phyloP scores from a whole-genome alignment of 306 rosid species.

The Cucumis melo region DNA sequence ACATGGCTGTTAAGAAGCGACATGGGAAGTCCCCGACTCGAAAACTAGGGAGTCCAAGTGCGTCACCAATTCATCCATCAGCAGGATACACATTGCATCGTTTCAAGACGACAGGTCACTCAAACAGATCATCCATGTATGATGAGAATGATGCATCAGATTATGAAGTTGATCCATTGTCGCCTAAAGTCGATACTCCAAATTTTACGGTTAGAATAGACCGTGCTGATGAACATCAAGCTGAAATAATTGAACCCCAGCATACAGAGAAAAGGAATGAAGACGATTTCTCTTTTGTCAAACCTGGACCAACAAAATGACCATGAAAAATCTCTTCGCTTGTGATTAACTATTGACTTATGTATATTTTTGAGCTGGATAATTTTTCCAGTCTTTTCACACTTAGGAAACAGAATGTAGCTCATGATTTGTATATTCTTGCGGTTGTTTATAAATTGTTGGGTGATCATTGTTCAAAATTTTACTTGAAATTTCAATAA shows the following conservation, averaged over 20 bases:
- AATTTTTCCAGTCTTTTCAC: not conserved
- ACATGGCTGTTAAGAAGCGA: constrained; percentile 53
- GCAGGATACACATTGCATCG: constrained; percentile 52
- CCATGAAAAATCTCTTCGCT: not conserved
- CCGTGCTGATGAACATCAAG: not conserved
- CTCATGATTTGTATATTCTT: constrained; percentile 3
- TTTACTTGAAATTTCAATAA: not conserved
- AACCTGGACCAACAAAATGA: constrained; percentile 10
- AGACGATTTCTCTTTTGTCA: constrained; percentile 39
- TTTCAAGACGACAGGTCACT: constrained; percentile 77
- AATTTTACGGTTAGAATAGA: constrained; percentile 21
- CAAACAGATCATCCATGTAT: constrained; percentile 22
- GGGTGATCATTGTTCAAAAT: not conserved
- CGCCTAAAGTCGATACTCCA: not conserved
- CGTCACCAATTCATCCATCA: constrained; percentile 27
- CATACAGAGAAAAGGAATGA: constrained; percentile 16
- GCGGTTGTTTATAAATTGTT: constrained; percentile 1
- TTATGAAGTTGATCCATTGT: not conserved
- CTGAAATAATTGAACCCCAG: constrained; percentile 13
- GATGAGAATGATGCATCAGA: constrained; percentile 20
- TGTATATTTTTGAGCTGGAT: not conserved
- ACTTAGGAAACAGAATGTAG: not conserved
- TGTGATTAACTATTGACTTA: not conserved
- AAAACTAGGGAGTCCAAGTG: constrained; percentile 29
- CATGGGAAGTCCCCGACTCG: constrained; percentile 26